Evolutionary conservation across 1,284 basidiomycete genomes (phyloP), one percentile per base, ranked within the genome.

Genomic region (Trichosporon asahii): DNA sequence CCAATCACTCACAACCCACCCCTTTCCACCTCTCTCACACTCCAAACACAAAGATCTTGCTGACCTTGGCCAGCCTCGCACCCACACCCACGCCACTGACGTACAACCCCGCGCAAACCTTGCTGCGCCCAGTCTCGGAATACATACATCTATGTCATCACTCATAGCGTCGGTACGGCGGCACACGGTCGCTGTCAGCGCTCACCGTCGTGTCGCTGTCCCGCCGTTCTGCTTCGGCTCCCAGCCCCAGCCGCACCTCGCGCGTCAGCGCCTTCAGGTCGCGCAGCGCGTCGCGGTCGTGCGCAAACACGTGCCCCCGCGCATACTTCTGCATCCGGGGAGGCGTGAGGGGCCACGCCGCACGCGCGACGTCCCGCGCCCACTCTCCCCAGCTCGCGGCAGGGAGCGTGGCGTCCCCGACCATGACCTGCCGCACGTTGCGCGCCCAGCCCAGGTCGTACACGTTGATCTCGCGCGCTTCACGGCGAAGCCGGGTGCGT

Each of bases 371-470:
- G n/a, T 72, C 64, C 2, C 69, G 5, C 12, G 65, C 37, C 23
- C 63, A 46, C 0, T n/a, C 66, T 0, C 37, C 21, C 53, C 67
- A 64, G 15, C 64, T 57, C 12, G 49, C 33, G 15, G 46, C 55
- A 14, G 25, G 21, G 9, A 15, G 27, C 23, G 46, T 66, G 14
- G 29, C 66, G 27, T 74, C 73, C 8, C 76, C 78, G 21, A 80
- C 44, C 66, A 81, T 75, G 1, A 76, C 60, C 3, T 61, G 23
- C 3, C 65, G 66, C 9, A 82, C 64, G 75, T 95, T 95, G 74
- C 83, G 85, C 60, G 86, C 85, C 88, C 88, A 91, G 6, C 93
- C 93, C 3, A 94, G 76, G 79, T 94, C 89, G 76, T 93, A 95
- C 18, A 92, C 73, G 25, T 87, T 87, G 66, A 94, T 88, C 21